phyloP scores from a whole-genome alignment of 2,329 filamentous ascomycete genomes.

The Clarireedia sp. region DNA sequence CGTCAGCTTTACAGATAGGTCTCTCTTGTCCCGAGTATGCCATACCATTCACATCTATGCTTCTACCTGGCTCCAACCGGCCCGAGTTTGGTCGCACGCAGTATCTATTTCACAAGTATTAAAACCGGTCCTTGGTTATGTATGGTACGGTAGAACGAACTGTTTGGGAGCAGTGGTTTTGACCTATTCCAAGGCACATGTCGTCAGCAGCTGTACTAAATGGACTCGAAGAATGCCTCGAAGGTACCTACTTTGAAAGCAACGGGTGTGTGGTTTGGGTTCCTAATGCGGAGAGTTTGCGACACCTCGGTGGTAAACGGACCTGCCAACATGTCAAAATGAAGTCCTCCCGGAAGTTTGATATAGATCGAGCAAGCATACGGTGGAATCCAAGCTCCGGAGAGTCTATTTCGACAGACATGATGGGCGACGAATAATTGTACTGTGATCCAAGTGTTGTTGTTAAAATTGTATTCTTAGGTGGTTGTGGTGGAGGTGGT shows the following conservation, averaged over 20 bases:
- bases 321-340: slow-evolving; percentile 36
- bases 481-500: neutral
- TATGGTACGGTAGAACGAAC: slow-evolving; percentile 46
- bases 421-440: slow-evolving; percentile 38
- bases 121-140: neutral
- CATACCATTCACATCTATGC: slow-evolving; percentile 88
- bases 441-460: neutral
- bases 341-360: neutral
- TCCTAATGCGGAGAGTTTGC: slow-evolving; percentile 57
- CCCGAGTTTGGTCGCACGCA: slow-evolving; percentile 96
- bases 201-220: slow-evolving; percentile 1
- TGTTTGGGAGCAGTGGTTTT: slow-evolving; percentile 99
- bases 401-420: slow-evolving; percentile 94
- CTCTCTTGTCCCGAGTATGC: slow-evolving; percentile 3
- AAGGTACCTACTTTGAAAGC: slow-evolving; percentile 56
- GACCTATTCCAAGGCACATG: slow-evolving; percentile 49
- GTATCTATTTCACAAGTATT: slow-evolving; percentile 54
- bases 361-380: slow-evolving; percentile 47
- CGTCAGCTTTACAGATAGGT: slow-evolving; percentile 8
- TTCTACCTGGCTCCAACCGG: slow-evolving; percentile 80
- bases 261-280: slow-evolving; percentile 53
- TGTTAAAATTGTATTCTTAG: neutral
- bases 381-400: slow-evolving; percentile 88
- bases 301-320: slow-evolving; percentile 60
- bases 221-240: slow-evolving; percentile 12